phyloP scores from a whole-genome alignment of 805 yeast species.

The Lipomyces kockii region DNA sequence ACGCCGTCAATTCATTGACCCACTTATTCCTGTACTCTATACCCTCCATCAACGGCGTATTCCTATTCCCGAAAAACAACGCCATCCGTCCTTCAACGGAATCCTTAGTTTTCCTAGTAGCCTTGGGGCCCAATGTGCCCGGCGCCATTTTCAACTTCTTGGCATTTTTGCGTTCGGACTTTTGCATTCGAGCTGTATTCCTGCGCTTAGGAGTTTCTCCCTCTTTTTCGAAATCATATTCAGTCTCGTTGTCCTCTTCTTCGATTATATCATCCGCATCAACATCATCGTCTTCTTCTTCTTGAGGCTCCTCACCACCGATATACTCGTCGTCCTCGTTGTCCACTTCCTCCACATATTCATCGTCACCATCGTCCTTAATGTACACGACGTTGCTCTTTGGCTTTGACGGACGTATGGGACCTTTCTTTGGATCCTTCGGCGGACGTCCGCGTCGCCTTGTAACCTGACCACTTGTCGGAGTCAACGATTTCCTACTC shows the following conservation, averaged over 20 bases:
- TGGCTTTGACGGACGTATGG: slow-evolving; percentile 6
- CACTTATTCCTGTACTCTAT: slow-evolving; percentile 23
- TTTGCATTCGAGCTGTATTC: neutral
- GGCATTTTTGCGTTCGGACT: neutral
- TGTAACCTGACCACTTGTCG: neutral
- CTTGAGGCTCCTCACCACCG: neutral
- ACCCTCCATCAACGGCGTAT: slow-evolving; percentile 8
- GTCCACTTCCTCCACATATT: slow-evolving; percentile 9
- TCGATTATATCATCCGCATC: slow-evolving; percentile 1
- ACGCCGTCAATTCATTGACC: slow-evolving; percentile 22
- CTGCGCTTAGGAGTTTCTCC: slow-evolving; percentile 3
- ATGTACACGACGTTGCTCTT: neutral
- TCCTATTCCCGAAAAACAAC: slow-evolving; percentile 17
- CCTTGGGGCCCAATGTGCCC: neutral
- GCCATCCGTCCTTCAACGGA: slow-evolving; percentile 17
- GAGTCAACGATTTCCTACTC: neutral
- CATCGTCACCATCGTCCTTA: slow-evolving; percentile 11
- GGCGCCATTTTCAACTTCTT: neutral
- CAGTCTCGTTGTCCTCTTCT: slow-evolving; percentile 6
- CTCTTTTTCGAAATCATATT: slow-evolving; percentile 6
- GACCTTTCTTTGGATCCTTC: slow-evolving; percentile 20
- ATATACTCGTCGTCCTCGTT: slow-evolving; percentile 10
- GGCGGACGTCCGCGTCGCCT: slow-evolving; percentile 28
- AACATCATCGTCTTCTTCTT: slow-evolving; percentile 8
- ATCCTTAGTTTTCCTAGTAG: neutral